These are phyloP conservation scores for Geotrichum australiense DNA, from an alignment of 1,139 yeast genomes.

Conservation along the genomic window DNA sequence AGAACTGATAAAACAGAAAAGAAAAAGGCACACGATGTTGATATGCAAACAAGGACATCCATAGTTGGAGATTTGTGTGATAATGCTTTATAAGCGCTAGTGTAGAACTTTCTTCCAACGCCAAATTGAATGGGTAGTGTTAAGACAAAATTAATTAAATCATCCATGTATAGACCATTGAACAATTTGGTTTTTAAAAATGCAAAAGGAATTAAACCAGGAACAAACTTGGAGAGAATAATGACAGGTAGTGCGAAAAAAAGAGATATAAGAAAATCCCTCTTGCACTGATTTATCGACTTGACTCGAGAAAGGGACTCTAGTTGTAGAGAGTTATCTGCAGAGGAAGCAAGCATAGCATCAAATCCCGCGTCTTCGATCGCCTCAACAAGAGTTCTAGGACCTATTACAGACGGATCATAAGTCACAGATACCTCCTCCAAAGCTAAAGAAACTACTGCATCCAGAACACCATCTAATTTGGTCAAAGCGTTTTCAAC, in stretches of 20 bases:
- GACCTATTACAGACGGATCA: conserved; percentile 44
- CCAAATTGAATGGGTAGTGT: conserved; percentile 64
- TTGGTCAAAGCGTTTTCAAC: conserved; percentile 42
- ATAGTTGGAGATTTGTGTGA: conserved; percentile 78
- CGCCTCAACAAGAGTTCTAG: conserved; percentile 48
- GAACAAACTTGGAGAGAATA: conserved; percentile 46
- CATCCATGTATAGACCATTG: conserved; percentile 37
- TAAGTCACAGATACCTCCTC: conserved; percentile 44
- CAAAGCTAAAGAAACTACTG: conserved; percentile 36
- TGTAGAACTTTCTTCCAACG: conserved; percentile 58
- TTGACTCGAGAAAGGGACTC: conserved; percentile 58
- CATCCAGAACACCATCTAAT: conserved; percentile 42
- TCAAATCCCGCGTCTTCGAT: conserved; percentile 46
- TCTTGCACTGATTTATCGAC: conserved; percentile 67
- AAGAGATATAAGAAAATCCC: conserved; percentile 46
- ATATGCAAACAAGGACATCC: conserved; percentile 85
- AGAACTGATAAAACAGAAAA: conserved; percentile 62
- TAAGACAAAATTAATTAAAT: conserved; percentile 54
- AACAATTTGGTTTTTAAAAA: conserved; percentile 26
- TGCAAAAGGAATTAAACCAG: conserved; percentile 26
- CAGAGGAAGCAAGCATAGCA: conserved; percentile 37
- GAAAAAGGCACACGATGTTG: conserved; percentile 70
- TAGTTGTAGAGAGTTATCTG: conserved; percentile 57
- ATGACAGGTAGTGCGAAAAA: conserved; percentile 60
- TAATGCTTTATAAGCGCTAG: conserved; percentile 58